Percentiles rank a stretch among this genome's conserved stretches.
These are phyloP conservation scores for Aspergillus sclerotiicarbonarius DNA, from an alignment of 495 filamentous ascomycete genomes.

Conservation along the genomic window DNA sequence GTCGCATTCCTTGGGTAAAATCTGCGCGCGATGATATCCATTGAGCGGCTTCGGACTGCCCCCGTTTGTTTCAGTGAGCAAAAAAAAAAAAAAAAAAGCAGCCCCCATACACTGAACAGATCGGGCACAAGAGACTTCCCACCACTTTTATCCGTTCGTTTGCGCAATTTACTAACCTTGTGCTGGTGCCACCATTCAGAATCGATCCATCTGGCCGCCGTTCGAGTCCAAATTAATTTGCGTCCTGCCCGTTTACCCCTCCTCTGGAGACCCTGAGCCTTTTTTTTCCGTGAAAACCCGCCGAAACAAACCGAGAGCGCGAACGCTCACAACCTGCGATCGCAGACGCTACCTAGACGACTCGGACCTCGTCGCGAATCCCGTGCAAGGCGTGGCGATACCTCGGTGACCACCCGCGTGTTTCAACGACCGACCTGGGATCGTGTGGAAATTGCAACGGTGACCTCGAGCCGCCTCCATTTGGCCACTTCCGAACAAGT, in stretches of 20 bases:
- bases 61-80: not conserved
- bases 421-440: not conserved
- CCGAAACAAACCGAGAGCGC: constrained; percentile 5
- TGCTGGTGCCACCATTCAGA: not conserved
- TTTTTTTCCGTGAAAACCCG: constrained; percentile 1
- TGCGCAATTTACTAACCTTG: constrained; percentile 1
- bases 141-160: not conserved
- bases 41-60: not conserved
- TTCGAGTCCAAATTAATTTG: not conserved
- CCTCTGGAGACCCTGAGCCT: not conserved
- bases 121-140: not conserved
- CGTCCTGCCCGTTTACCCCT: not conserved
- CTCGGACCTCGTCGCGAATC: not conserved
- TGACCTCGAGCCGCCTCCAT: not conserved
- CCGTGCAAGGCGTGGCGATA: constrained; percentile 3
- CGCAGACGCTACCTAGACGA: not conserved
- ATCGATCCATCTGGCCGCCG: constrained; percentile 1
- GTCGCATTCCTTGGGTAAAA: not conserved
- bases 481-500: not conserved
- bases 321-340: not conserved
- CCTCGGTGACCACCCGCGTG: not conserved
- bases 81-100: too few species aligned
- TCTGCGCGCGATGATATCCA: not conserved
- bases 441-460: not conserved
- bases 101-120: not conserved